Percentiles rank a stretch among this genome's conserved stretches.
Conservation (phyloP, 805 yeast genomes). For the Starmerella powellii region DNA sequence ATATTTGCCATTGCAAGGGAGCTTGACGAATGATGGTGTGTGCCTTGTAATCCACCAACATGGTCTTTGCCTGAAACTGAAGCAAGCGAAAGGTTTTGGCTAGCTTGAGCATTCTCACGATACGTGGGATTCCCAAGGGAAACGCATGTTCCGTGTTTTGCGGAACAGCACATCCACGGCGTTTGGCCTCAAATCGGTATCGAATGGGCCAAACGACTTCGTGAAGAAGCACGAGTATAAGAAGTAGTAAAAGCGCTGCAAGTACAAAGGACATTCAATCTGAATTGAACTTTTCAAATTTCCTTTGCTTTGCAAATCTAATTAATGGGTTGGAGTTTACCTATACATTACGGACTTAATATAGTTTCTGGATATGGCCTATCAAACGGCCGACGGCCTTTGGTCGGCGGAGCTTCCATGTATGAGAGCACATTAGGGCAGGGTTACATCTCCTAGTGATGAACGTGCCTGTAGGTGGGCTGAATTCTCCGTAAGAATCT, state of each 20-base stretch:
- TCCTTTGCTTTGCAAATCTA: too few relatives aligned
- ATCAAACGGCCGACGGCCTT: too few relatives aligned
- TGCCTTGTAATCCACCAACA: not conserved
- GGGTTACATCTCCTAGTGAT: too few relatives aligned
- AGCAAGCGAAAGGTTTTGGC: not conserved
- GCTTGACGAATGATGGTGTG: slow-evolving; percentile 3
- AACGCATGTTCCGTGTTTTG: not conserved
- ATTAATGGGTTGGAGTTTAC: too few relatives aligned
- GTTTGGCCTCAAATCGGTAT: not conserved
- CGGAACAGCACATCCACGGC: not conserved
- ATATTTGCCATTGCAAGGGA: slow-evolving; percentile 10
- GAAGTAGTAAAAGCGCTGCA: not conserved
- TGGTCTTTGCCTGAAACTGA: not conserved
- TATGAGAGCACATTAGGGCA: too few relatives aligned
- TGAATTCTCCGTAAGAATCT: too few relatives aligned
- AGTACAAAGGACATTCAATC: not conserved
- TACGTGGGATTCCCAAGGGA: not conserved
- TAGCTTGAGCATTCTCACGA: not conserved
- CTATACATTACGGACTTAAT: too few relatives aligned
- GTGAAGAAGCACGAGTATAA: not conserved
- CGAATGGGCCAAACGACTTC: not conserved
- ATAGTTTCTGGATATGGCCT: too few relatives aligned
- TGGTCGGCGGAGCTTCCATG: too few relatives aligned
- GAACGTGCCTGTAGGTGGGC: too few relatives aligned
- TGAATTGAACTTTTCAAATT: too few relatives aligned